phyloP scores from a whole-genome alignment of 2,329 filamentous ascomycete species.

The Beauveria sp. region DNA sequence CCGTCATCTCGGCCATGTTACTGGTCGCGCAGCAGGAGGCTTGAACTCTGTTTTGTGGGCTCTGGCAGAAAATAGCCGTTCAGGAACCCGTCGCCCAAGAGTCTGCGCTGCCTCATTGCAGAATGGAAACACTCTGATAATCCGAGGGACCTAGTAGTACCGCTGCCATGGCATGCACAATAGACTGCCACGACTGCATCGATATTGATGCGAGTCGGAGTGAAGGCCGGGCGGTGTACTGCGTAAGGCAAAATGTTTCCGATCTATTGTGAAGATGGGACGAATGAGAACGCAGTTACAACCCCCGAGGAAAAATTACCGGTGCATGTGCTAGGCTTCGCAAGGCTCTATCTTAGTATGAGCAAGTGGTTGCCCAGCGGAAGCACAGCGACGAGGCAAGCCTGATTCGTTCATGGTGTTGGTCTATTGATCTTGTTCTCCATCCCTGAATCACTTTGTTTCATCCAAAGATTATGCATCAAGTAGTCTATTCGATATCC shows the following conservation, averaged over 20 bases:
- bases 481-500: neutral
- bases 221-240: neutral
- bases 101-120: too few species aligned
- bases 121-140: too few species aligned
- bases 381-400: neutral
- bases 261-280: neutral
- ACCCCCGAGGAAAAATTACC: neutral
- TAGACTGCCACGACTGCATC: neutral
- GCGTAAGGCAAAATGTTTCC: neutral
- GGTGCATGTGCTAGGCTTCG: neutral
- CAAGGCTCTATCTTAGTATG: neutral
- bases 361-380: neutral
- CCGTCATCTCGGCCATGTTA: neutral
- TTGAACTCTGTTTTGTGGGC: constrained; percentile 9
- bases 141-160: neutral
- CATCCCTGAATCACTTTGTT: too few species aligned
- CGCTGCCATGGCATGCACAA: too few species aligned
- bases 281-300: neutral
- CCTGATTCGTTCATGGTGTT: too few species aligned
- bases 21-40: neutral
- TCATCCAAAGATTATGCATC: too few species aligned
- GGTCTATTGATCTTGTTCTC: too few species aligned
- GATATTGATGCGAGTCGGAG: neutral
- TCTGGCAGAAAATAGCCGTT: neutral
- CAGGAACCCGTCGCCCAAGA: neutral